Base-by-base conservation (phyloP, 2,329 filamentous ascomycete genomes). In the Alternaria angustiovoidea region DNA sequence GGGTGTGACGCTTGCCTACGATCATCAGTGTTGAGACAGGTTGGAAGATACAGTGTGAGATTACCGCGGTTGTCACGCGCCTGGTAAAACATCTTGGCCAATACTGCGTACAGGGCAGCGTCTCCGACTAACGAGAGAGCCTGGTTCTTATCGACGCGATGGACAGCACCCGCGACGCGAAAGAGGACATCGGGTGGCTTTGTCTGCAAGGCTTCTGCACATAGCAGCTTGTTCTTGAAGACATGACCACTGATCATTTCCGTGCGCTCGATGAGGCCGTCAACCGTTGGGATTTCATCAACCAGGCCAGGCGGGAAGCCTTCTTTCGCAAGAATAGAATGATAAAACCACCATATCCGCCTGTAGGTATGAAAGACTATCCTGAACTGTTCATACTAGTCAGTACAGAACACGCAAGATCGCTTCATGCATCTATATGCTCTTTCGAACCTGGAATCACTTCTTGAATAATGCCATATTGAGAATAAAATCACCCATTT, bases 161-260 rank as follows among this genome's bases (percentile, higher is more conserved):
- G 38, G n/a, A 30, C 5, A 28, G 12, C 26, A 18, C 51, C 51
- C 3, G 8, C 36, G 4, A 53, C 12, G 26, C 28, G 39, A 20
- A 53, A 24, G 16, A 22, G 22, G 38, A 7, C 12, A 11, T 41
- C 20, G 5, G 51, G 51, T 24, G n/a, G 26, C n/a, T n/a, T 41
- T 26, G n/a, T 44, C 24, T 53, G 51, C 38, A 53, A n/a, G 12
- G 51, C n/a, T 53, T 53, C 51, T 42, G 36, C 51, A 30, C 51
- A 24, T n/a, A 53, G 8, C 18, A 43, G 51, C 39, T 42, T 43
- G 28, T 42, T 42, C 9, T 14, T 20, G 12, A 53, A 44, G 28
- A 28, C 7, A 34, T 43, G 1, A 16, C 51, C 51, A 53, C 18
- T 22, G 11, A n/a, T 53, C 16, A 12, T 26, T 20, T 53, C 24